Evolutionary conservation across 208 protist species (phyloP).

Genomic region (Trypanosoma conorhini): DNA sequence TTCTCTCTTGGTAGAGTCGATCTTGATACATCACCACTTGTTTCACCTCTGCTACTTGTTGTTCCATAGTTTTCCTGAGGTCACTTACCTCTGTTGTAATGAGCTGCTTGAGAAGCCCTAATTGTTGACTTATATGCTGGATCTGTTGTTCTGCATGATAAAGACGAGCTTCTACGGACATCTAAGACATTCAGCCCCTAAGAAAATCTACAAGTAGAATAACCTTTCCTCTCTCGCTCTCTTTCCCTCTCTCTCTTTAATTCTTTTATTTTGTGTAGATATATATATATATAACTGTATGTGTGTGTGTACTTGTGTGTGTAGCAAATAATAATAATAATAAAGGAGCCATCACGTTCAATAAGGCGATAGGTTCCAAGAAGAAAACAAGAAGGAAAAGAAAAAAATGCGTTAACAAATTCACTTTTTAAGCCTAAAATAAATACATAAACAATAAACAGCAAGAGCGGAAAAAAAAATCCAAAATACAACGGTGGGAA

Average conservation of each 20-base stretch:
- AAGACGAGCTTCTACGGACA: constrained; percentile 35
- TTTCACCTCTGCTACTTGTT: constrained; percentile 46
- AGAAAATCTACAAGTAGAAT: background rate
- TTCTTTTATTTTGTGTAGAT: too few relatives aligned
- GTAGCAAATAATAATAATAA: constrained; percentile 7
- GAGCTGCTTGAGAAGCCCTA: constrained; percentile 36
- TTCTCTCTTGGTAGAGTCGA: constrained; percentile 37
- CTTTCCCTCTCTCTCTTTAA: too few relatives aligned
- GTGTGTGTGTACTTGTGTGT: background rate
- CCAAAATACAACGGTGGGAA: background rate
- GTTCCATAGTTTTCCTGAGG: constrained; percentile 28
- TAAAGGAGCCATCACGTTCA: background rate
- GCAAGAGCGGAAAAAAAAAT: constrained; percentile 15
- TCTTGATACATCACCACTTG: constrained; percentile 49
- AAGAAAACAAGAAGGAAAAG: constrained; percentile 1
- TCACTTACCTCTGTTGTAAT: constrained; percentile 39
- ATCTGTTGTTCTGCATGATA: constrained; percentile 33
- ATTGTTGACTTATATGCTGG: constrained; percentile 32
- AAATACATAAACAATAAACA: background rate
- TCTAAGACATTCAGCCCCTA: constrained; percentile 1
- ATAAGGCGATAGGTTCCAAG: background rate
- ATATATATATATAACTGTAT: background rate
- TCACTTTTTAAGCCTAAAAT: background rate
- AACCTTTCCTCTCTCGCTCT: background rate
- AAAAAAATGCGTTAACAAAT: background rate